These are phyloP conservation scores for Phytopythium ostracodes DNA, from an alignment of 352 stramenopile species.

Conservation along the genomic window DNA sequence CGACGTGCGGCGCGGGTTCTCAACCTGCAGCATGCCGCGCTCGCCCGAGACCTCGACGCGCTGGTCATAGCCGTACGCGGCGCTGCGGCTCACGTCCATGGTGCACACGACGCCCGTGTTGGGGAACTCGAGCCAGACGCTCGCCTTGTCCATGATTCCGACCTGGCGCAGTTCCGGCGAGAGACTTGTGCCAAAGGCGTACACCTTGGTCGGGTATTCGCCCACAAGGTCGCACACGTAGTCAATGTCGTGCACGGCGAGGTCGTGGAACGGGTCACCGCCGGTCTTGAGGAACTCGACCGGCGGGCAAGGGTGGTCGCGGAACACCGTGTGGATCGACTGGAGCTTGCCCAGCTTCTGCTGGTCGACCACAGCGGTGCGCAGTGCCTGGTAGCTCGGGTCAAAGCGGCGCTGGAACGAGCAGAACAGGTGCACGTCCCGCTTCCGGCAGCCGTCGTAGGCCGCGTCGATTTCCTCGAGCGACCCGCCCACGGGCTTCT, in stretches of 20 bases:
- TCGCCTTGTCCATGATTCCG: constrained; percentile 82
- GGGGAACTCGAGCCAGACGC: constrained; percentile 73
- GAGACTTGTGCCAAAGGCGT: constrained; percentile 76
- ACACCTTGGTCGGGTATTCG: constrained; percentile 79
- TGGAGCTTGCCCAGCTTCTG: constrained; percentile 58
- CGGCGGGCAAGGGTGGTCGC: constrained; percentile 85
- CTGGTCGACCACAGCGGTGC: constrained; percentile 38
- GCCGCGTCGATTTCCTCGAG: constrained; percentile 58
- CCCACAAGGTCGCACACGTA: constrained; percentile 79
- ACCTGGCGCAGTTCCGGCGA: constrained; percentile 55
- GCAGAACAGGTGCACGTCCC: constrained; percentile 74
- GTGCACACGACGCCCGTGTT: constrained; percentile 79
- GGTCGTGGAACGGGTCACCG: constrained; percentile 90
- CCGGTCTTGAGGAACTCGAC: constrained; percentile 86
- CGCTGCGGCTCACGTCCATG: constrained; percentile 82
- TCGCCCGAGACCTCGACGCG: constrained; percentile 87
- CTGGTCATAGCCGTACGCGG: constrained; percentile 92
- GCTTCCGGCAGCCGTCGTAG: constrained; percentile 45
- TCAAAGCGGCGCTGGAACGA: constrained; percentile 92
- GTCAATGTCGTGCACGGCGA: constrained; percentile 91
- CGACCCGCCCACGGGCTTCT: constrained; percentile 63
- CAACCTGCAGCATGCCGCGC: constrained; percentile 63
- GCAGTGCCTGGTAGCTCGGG: constrained; percentile 72
- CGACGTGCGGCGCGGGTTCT: constrained; percentile 65
- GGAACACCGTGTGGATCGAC: constrained; percentile 87